Percentiles rank a stretch among this genome's conserved stretches.
These are phyloP conservation scores for Phytophthora pluvialis DNA, from an alignment of 352 stramenopile genomes.

Conservation along the genomic window DNA sequence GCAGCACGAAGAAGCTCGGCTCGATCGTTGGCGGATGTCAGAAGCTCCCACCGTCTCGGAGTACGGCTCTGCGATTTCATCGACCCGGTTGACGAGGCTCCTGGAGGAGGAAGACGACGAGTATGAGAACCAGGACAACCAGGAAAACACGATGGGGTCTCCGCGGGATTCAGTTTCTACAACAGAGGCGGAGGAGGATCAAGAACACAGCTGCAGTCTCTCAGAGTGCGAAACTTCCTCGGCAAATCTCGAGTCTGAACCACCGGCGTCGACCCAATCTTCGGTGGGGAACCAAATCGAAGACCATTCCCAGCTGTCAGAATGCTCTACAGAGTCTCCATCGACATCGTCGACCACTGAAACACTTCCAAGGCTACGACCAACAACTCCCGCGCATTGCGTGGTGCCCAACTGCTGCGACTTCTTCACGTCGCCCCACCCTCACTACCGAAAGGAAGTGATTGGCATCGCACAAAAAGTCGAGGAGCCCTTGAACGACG, in stretches of 20 bases:
- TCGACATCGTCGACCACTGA: slow-evolving; percentile 14
- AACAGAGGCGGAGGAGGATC: slow-evolving; percentile 12
- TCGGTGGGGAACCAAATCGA: slow-evolving; percentile 24
- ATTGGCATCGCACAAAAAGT: slow-evolving; percentile 24
- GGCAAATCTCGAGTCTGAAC: slow-evolving; percentile 6
- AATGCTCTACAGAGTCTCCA: slow-evolving; percentile 9
- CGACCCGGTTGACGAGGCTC: slow-evolving; percentile 17
- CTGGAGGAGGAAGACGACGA: slow-evolving; percentile 14
- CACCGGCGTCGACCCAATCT: slow-evolving; percentile 7
- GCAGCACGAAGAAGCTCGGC: slow-evolving; percentile 21
- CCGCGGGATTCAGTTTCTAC: slow-evolving; percentile 1
- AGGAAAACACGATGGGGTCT: slow-evolving; percentile 2
- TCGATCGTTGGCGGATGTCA: slow-evolving; percentile 27
- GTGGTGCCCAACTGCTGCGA: slow-evolving; percentile 46
- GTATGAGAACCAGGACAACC: slow-evolving; percentile 7
- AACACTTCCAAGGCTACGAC: slow-evolving; percentile 32
- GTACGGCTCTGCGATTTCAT: slow-evolving; percentile 26
- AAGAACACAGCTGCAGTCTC: slow-evolving; percentile 4
- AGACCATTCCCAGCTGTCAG: slow-evolving; percentile 8
- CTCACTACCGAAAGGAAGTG: slow-evolving; percentile 40
- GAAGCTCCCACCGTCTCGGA: slow-evolving; percentile 27
- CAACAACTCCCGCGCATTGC: slow-evolving; percentile 17
- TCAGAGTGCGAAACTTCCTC: slow-evolving; percentile 19
- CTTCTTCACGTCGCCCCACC: slow-evolving; percentile 40
- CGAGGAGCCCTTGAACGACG: slow-evolving; percentile 8